Evolutionary conservation across 1,284 basidiomycete species (phyloP).

Genomic region (Irpex sp.): DNA sequence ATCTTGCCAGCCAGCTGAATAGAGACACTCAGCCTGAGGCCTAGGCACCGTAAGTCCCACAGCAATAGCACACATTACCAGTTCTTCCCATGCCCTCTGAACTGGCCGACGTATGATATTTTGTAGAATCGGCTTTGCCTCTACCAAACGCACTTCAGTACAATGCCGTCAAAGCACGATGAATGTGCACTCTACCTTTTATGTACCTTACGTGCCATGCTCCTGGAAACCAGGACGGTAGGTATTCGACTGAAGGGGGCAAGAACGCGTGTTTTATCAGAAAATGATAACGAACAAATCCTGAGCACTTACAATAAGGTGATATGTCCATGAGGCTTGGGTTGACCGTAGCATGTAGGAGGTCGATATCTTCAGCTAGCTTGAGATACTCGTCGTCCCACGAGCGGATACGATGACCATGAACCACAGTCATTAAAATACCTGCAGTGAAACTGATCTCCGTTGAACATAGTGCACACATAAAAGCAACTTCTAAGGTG

Average conservation of each 20-base stretch:
- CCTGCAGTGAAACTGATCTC: not conserved
- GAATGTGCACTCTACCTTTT: not conserved
- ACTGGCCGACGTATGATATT: not conserved
- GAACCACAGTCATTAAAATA: not conserved
- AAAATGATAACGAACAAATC: not conserved
- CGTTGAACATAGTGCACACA: too few species aligned
- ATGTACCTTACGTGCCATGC: not conserved
- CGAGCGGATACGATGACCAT: not conserved
- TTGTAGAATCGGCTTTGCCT: not conserved
- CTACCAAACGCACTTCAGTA: not conserved
- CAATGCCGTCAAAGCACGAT: not conserved
- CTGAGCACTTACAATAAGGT: not conserved
- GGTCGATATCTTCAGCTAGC: not conserved
- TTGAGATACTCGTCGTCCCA: not conserved
- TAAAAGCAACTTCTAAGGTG: not conserved
- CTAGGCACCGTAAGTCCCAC: too few species aligned
- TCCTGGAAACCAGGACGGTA: not conserved
- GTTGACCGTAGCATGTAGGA: not conserved
- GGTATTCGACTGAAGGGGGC: not conserved
- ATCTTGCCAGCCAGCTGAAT: not conserved
- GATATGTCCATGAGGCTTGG: not conserved
- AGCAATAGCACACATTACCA: not conserved
- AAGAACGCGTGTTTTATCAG: not conserved
- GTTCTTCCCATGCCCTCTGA: not conserved
- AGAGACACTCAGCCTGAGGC: not conserved